A percentile compares a stretch with the other conserved stretches of the same genome.
phyloP scores from a whole-genome alignment of 2,329 filamentous ascomycete species.

The Colletotrichum tanaceti region DNA sequence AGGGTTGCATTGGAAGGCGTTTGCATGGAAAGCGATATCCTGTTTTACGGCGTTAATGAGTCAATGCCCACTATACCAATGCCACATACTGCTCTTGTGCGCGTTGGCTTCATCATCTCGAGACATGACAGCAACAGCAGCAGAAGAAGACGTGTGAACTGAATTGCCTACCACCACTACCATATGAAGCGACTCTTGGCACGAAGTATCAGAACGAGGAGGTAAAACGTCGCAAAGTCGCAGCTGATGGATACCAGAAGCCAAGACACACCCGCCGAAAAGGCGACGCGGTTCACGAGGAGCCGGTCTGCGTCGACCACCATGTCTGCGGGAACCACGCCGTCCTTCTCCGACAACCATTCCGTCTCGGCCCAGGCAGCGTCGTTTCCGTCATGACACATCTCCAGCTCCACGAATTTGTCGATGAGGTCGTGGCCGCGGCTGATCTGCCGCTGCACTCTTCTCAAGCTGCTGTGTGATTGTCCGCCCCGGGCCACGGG shows the following conservation, averaged over 20 bases:
- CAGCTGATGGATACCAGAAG: constrained; percentile 38
- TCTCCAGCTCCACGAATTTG: constrained; percentile 28
- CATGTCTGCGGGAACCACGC: constrained; percentile 29
- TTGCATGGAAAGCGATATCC: constrained; percentile 30
- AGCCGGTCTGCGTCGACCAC: constrained; percentile 15
- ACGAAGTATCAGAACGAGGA: constrained; percentile 11
- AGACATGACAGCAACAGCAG: background rate
- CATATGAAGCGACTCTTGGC: background rate
- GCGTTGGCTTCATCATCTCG: background rate
- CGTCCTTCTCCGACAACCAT: constrained; percentile 32
- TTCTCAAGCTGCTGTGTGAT: constrained; percentile 9
- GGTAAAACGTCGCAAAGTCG: constrained; percentile 39
- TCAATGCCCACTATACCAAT: constrained; percentile 28
- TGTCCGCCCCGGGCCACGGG: constrained; percentile 1
- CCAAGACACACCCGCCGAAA: constrained; percentile 35
- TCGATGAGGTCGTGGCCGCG: constrained; percentile 26
- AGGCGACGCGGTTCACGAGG: constrained; percentile 27
- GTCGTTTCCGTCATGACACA: constrained; percentile 15
- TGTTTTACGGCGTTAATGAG: constrained; percentile 23
- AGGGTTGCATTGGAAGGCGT: background rate
- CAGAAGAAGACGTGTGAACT: background rate
- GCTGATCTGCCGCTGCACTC: constrained; percentile 27
- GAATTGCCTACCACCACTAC: background rate
- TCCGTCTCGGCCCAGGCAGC: constrained; percentile 24
- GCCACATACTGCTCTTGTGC: background rate